Evolutionary conservation across 2,329 filamentous ascomycete species (phyloP), one percentile per base, ranked within the genome.

Genomic region (Chaetomiaceae sp.): DNA sequence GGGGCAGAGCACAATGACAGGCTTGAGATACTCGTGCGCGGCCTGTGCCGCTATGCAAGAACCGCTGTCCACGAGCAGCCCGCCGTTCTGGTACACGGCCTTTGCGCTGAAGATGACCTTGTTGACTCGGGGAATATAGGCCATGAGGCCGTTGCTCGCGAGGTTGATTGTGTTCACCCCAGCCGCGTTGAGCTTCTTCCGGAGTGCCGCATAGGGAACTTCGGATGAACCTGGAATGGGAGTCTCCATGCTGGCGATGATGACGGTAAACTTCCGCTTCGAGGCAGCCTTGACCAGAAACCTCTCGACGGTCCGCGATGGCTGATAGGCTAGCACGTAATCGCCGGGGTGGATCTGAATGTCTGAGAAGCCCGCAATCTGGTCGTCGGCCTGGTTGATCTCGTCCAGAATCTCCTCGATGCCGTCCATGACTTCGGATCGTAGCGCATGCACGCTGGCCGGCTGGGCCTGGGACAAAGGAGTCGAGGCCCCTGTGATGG

Each of bases 381-480:
- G 91, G 65, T 95, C 90, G 67, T 96, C 94, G 7, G 91, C 91
- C 66, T 92, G 88, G 60, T 88, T 87, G 53, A 99, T 85, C 72
- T 99, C 94, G 66, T 99, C 94, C 69, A 95, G 88, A 56, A 99
- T 91, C 69, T 99, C 94, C 64, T 90, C 85, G 64, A 99, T 96
- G 38, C 91, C 94, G 63, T 94, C 89, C 60, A 96, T 85, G 23
- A 97, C 87, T 70, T 97, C 94, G 14, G 89, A 89, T 56, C 91
- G 88, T 54, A 97, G 77, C 58, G 95, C 87, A 56, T 88, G 80
- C 50, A 75, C 69, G 56, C 77, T 77, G 42, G 75, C 72, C 15
- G 70, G 69, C 60, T 72, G 71, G 0, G 64, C 59, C 40, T 66
- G 65, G 4, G 62, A 62, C 51, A 68, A 55, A 1, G 72, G 71